A percentile compares a stretch with the other conserved stretches of the same genome.
phyloP scores from a whole-genome alignment of 805 yeast species.

The Saccharomycopsis fibuligera region DNA sequence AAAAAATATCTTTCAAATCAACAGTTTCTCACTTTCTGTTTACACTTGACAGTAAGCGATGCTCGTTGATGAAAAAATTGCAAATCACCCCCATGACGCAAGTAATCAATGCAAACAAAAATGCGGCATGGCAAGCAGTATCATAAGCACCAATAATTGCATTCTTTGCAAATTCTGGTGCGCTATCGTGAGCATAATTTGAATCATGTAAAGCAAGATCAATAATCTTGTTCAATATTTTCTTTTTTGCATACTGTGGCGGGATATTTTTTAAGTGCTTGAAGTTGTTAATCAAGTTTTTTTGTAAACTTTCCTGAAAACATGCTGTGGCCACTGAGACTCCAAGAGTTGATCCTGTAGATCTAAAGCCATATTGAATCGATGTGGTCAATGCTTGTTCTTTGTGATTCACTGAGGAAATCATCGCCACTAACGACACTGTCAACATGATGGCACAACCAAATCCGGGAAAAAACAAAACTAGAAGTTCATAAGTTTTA shows the following conservation, averaged over 20 bases:
- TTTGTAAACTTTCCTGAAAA: constrained; percentile 44
- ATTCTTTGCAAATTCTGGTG: constrained; percentile 46
- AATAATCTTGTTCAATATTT: constrained; percentile 37
- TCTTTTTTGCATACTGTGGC: constrained; percentile 31
- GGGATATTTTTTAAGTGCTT: constrained; percentile 22
- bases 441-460: constrained; percentile 67
- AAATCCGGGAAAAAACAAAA: constrained; percentile 50
- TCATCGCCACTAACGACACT: constrained; percentile 64
- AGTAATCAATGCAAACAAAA: constrained; percentile 18
- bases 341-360: constrained; percentile 82
- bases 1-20: too few relatives aligned
- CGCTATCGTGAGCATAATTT: constrained; percentile 41
- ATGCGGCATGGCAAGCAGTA: constrained; percentile 15
- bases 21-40: neutral
- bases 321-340: constrained; percentile 64
- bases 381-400: constrained; percentile 84
- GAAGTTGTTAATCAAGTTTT: neutral
- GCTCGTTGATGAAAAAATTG: constrained; percentile 14
- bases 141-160: constrained; percentile 34
- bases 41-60: neutral
- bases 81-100: constrained; percentile 5
- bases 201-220: constrained; percentile 49
- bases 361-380: constrained; percentile 81
- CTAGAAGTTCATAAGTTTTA: constrained; percentile 35
- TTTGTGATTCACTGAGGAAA: constrained; percentile 62